Evolutionary conservation across 257 asterid species (phyloP).

Genomic region (Haberlea rhodopensis): DNA sequence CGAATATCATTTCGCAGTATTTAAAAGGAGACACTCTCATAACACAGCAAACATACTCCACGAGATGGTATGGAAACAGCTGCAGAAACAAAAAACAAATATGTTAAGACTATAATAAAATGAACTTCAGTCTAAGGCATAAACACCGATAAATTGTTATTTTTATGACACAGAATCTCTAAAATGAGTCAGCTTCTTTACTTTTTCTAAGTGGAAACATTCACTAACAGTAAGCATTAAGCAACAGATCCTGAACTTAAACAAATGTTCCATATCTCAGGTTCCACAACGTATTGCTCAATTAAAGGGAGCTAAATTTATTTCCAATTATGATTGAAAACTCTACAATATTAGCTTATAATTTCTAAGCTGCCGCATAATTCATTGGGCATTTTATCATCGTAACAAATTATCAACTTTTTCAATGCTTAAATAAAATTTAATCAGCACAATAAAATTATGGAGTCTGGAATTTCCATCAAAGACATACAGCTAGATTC

Average conservation of each 20-base stretch:
- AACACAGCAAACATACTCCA: slow-evolving; percentile 96
- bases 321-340: slow-evolving; percentile 8
- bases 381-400: slow-evolving; percentile 9
- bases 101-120: slow-evolving; percentile 21
- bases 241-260: slow-evolving; percentile 1
- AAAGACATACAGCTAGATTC: slow-evolving; percentile 76
- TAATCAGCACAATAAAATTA: slow-evolving; percentile 17
- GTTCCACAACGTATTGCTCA: not conserved
- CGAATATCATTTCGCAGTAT: slow-evolving; percentile 93
- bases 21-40: slow-evolving; percentile 97
- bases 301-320: slow-evolving; percentile 13
- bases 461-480: slow-evolving; percentile 23
- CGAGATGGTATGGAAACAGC: slow-evolving; percentile 95
- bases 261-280: slow-evolving; percentile 17
- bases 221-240: slow-evolving; percentile 16
- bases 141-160: slow-evolving; percentile 8
- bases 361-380: slow-evolving; percentile 14
- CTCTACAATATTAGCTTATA: slow-evolving; percentile 13
- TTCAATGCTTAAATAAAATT: slow-evolving; percentile 2
- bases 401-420: slow-evolving; percentile 10
- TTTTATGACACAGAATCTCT: slow-evolving; percentile 7
- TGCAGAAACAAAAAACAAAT: slow-evolving; percentile 48
- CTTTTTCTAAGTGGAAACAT: slow-evolving; percentile 5
- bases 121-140: slow-evolving; percentile 8
- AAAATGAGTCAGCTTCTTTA: slow-evolving; percentile 9